phyloP scores from a whole-genome alignment of 2,329 filamentous ascomycete species.

The Thermoascus crustaceus region DNA sequence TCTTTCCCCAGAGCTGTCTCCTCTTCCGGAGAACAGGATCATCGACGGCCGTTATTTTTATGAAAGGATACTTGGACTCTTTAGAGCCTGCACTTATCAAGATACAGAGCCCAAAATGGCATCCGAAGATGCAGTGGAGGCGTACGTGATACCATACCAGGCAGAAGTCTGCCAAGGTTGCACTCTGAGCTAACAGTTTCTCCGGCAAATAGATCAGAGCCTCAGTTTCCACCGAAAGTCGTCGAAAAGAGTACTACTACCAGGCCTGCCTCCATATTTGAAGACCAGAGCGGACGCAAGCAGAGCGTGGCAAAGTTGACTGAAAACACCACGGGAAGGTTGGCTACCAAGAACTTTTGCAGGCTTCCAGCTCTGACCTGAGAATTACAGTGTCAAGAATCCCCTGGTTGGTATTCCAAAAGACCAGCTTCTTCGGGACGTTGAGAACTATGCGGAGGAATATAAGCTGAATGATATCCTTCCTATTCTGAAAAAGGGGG shows the following conservation, averaged over 20 bases:
- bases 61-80: neutral
- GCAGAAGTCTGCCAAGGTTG: no score
- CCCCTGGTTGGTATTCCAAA: conserved; percentile 24
- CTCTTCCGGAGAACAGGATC: no score
- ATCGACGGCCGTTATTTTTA: no score
- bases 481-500: conserved; percentile 28
- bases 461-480: conserved; percentile 54
- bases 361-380: no score
- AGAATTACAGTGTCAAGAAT: conserved; percentile 18
- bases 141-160: no score
- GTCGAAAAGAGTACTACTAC: neutral
- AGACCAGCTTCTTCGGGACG: conserved; percentile 21
- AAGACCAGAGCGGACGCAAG: conserved; percentile 8
- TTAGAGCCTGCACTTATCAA: neutral
- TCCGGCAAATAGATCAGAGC: neutral
- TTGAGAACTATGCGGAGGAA: conserved; percentile 40
- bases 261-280: conserved; percentile 9
- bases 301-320: conserved; percentile 20
- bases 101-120: neutral
- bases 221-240: neutral
- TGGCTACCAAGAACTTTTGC: conserved; percentile 33
- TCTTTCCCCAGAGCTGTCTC: no score
- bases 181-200: no score
- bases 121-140: no score
- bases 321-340: conserved; percentile 28